Conservation (phyloP, 176 grass and related monocot genomes). For the Chrysopogon serrulatus region DNA sequence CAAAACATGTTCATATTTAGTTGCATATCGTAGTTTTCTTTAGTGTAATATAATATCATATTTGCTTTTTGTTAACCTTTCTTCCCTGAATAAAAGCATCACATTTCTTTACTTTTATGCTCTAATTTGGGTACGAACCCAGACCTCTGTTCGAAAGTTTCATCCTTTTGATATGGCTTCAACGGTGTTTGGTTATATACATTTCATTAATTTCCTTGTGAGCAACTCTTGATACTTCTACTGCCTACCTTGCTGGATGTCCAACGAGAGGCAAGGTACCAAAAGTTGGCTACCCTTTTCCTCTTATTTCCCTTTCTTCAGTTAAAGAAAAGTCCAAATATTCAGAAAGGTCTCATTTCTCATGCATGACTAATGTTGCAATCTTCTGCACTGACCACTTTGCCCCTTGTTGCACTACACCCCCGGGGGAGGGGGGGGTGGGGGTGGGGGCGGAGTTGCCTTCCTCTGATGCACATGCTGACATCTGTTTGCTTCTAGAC, state of each 20-base stretch:
- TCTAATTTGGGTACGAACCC: neutral
- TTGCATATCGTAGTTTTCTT: neutral
- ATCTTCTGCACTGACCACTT: constrained; percentile 38
- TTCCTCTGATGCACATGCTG: constrained; percentile 33
- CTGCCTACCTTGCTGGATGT: constrained; percentile 12
- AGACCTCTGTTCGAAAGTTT: neutral
- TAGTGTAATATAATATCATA: neutral
- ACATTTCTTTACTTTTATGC: neutral
- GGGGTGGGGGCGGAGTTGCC: neutral
- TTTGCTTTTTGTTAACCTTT: neutral
- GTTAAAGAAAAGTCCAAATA: neutral
- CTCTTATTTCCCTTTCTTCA: neutral
- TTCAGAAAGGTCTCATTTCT: constrained; percentile 31
- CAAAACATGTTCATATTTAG: neutral
- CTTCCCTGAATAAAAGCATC: neutral
- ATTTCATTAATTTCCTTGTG: neutral
- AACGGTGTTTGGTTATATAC: neutral
- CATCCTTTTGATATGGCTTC: neutral
- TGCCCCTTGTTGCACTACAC: constrained; percentile 23
- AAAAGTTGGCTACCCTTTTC: constrained; percentile 16
- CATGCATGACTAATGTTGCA: constrained; percentile 13
- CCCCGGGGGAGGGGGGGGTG: no score
- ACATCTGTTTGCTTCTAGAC: constrained; percentile 66
- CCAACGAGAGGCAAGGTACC: constrained; percentile 16
- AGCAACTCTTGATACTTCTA: neutral